Conservation (phyloP, 1,139 yeast genomes). For the Yamadazyma conglobata region DNA sequence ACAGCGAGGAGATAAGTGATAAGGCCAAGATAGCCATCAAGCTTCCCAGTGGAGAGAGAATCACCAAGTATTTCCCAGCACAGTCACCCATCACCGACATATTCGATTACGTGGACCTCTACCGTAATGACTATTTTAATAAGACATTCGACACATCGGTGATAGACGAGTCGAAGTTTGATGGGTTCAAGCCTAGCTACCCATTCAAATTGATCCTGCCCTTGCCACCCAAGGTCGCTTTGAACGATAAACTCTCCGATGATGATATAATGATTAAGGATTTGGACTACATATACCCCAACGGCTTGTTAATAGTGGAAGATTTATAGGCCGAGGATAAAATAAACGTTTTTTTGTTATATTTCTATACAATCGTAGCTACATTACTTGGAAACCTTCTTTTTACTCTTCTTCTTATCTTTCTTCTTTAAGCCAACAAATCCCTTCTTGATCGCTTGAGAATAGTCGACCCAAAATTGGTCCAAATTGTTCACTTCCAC, state of each 20-base stretch:
- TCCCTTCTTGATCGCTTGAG: conserved; percentile 58
- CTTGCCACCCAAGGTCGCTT: conserved; percentile 35
- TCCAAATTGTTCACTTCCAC: conserved; percentile 57
- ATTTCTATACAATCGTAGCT: too few relatives aligned
- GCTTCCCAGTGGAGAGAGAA: conserved; percentile 48
- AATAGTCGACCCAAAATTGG: conserved; percentile 66
- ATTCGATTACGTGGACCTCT: conserved; percentile 54
- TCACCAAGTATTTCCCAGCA: conserved; percentile 48
- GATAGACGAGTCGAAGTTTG: conserved; percentile 16
- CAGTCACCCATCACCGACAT: conserved; percentile 48
- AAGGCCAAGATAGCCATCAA: conserved; percentile 59
- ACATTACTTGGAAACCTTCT: conserved; percentile 19
- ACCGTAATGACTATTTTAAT: conserved; percentile 30
- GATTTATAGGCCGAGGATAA: too few relatives aligned
- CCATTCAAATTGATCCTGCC: conserved; percentile 36
- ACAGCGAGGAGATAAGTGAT: conserved; percentile 27
- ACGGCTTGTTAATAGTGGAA: conserved; percentile 41
- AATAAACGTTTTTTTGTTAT: too few relatives aligned
- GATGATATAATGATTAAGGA: conserved; percentile 22
- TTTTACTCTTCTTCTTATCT: conserved; percentile 50
- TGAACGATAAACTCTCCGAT: conserved; percentile 25
- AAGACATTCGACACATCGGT: conserved; percentile 31
- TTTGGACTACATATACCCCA: conserved; percentile 37
- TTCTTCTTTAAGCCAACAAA: conserved; percentile 52
- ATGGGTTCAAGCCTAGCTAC: conserved; percentile 24